Base-by-base conservation (phyloP, 2,329 filamentous ascomycete species). In the Trichophyton schoenleinii region DNA sequence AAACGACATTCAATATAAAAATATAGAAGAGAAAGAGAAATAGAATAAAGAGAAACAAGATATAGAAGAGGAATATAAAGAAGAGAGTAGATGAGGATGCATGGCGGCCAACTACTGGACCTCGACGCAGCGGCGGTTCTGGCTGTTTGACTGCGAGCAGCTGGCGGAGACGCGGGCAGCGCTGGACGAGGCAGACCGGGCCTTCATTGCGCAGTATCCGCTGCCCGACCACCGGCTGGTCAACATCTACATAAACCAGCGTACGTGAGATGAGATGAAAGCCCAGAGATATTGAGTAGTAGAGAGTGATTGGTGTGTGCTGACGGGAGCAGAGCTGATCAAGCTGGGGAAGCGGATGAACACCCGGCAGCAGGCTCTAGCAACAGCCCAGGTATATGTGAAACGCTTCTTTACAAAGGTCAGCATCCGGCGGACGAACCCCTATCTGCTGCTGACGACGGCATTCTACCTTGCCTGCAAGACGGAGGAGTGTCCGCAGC, bases 41-140 rank as follows among this genome's bases (percentile, higher is more conserved):
- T 7, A 31, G 25, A 53, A 1, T 18, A 18, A 18, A 52, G 9
- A 31, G 11, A 22, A 25, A 22, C 7, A 18, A 49, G 20, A 20
- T 28, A 28, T 9, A 28, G 9, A 53, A 11, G 3, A n/a, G 4
- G 18, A 2, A 11, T 28, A 25, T 22, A 31, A 31, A 3, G 28
- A 15, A 7, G 48, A 8, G 13, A 15, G 8, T 34, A 34, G 15
- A 18, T 34, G 49, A 36, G 49, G 49, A 36, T 20, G 41, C 34
- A 96, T 96, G 92, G 89, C 92, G 38, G 89, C 91, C 71, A 96
- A 92, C 75, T 99, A 92, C 78, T 99, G 91, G 91, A 87, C 90
- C 66, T 97, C 94, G 61, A 94, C 90, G 28, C 94, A 99, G 76
- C 84, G 87, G 67, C 87, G 85, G 67, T 84, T 88, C 77, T 99